Base-by-base conservation (phyloP, 768 basidiomycete genomes). In the Lactifluus echinatus region DNA sequence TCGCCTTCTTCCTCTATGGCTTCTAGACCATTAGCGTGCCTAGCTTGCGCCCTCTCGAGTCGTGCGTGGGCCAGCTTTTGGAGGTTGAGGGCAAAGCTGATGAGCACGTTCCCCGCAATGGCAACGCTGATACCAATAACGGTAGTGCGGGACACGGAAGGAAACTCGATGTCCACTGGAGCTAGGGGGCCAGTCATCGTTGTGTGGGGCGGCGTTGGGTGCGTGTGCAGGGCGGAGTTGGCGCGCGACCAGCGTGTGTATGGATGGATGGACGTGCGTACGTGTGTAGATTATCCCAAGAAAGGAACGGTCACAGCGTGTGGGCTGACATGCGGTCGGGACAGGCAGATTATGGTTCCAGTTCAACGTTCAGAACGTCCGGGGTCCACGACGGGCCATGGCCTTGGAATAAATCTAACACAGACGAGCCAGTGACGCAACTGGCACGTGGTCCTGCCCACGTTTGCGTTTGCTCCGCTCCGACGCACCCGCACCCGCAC, bases 61-160 rank as follows among this genome's bases (percentile, higher is more conserved):
- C 85, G 78, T 63, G 79, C 77, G 73, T 95, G 93, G 1, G 92
- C 92, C 17, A 95, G 79, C 68, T 96, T 97, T 71, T 98, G 94
- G 33, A 89, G 74, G 71, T 96, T 96, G 61, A 98, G 78, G 15
- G 92, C 94, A 23, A 94, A 78, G 10, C 88, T 89, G 60, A 97
- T 93, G 60, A 96, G 79, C 11, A 93, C 71, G 66, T 95, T 95
- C 31, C 93, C 93, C 8, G 78, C 75, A 54, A 95, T 80, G 3
- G 93, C 87, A 34, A 93, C 82, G 4, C 78, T 76, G 34, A 97
- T 94, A 15, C 94, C 94, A 54, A 90, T 82, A 65, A 79, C 69
- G 4, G 82, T 79, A 51, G 76, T 72, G 14, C 75, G 73, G 17
- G 76, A 80, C 51, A 89, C 68, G 64, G 76, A 72, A 28, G 84